Percentiles rank a stretch among this genome's conserved stretches.
These are phyloP conservation scores for Radiomyces spectabilis DNA, from an alignment of 192 early-diverging fungal genomes.

Conservation along the genomic window DNA sequence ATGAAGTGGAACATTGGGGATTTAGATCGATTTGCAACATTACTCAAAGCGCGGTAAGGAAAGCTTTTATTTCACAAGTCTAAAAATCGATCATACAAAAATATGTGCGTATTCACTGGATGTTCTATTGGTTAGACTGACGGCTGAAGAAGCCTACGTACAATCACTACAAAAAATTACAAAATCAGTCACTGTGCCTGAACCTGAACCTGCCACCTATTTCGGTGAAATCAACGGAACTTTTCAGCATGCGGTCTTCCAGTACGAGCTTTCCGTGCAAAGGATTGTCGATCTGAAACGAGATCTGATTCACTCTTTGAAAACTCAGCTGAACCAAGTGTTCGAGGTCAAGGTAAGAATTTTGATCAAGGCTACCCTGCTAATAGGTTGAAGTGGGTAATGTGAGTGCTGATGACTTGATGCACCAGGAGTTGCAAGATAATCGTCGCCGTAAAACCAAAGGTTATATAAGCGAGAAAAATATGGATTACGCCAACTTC, in stretches of 20 bases:
- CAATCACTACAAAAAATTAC: not conserved
- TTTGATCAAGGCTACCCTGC: not conserved
- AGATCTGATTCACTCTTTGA: not conserved
- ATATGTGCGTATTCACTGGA: no score
- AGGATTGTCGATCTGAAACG: not conserved
- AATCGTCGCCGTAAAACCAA: not conserved
- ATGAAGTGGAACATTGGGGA: not conserved
- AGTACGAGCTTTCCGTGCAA: not conserved
- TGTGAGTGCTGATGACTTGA: not conserved
- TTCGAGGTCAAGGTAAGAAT: not conserved
- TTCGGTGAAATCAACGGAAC: not conserved
- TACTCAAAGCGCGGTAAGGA: not conserved
- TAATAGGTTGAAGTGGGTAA: not conserved
- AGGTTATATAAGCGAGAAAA: not conserved
- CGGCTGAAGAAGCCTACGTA: slow-evolving; percentile 1
- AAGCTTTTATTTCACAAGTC: no score
- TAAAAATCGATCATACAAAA: no score
- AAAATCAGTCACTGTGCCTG: not conserved
- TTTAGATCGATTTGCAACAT: not conserved
- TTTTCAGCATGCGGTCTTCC: not conserved
- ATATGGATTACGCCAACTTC: not conserved
- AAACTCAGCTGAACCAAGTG: not conserved
- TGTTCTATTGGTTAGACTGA: no score
- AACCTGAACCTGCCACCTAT: not conserved
- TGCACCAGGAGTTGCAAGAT: not conserved